Evolutionary conservation across 1,284 basidiomycete genomes (phyloP), one percentile per base, ranked within the genome.

Genomic region (Fomitiporia mediterranea): DNA sequence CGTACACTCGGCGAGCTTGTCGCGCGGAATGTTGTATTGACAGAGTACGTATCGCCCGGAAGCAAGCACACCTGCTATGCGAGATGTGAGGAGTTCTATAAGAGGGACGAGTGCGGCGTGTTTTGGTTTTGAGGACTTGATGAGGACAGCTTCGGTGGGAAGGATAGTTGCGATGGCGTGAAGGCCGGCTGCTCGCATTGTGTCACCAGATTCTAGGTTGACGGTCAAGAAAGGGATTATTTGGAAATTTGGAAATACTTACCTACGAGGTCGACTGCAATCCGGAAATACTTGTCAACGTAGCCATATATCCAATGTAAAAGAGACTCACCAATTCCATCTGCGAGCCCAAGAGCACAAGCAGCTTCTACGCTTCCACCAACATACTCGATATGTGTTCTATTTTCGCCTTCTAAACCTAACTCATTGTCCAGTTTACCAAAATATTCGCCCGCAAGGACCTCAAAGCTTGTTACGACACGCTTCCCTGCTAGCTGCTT

Each of bases 361-460:
- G 97, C 97, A 2, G 97, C 96, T 73, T 99, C 97, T 1, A 99
- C 97, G 66, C 92, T 95, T 1, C 97, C 97, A 4, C 96, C 95
- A 7, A 99, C 86, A 68, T 98, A 98, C 68, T 97, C 93, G 55
- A 99, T 92, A 66, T 79, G 82, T 0, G 96, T 98, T 55, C 70
- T 72, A 23, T 76, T 68, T 2, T 79, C 80, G 0, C 72, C 80
- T 1, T 68, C 64, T 15, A 83, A 69, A 17, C 77, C 71, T 4
- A 83, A 69, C 51, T 75, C 73, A 19, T 77, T 72, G 67, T 99
- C 96, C 0, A 98, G 62, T 46, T 79, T 70, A 1, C 67, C 71
- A 67, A 99, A 99, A 69, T 94, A 94, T 58, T 86, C 74, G 6
- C 77, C 87, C 0, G 94, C 81, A 6, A 99, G 78, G 11, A 91